Evolutionary conservation across 2,329 filamentous ascomycete genomes (phyloP), one percentile per base, ranked within the genome.

Genomic region (Hypoxylon sp.): DNA sequence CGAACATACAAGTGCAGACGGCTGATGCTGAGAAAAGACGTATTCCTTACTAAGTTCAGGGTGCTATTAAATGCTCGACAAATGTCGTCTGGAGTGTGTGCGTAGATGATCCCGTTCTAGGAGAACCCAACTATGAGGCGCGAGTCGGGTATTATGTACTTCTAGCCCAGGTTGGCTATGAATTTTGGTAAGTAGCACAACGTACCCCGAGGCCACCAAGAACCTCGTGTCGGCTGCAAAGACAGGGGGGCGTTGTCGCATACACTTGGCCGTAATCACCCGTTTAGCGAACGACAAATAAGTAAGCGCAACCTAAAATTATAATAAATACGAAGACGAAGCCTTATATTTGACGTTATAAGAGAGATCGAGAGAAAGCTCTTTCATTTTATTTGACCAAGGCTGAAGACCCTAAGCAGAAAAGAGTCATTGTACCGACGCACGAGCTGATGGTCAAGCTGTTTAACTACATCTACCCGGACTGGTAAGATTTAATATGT

Each of bases 11-110:
- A 48, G 17, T 25, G 25, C 0, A 46, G 43, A 6, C 6, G 17
- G 3, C 6, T n/a, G 13, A 17, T 7, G n/a, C 5, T 7, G 38
- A 17, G n/a, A 41, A 41, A 13, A 36, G 38, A 48, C 9, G 17
- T 25, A 14, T 48, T n/a, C 23, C 19, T 38, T 48, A 61, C 58
- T 61, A 14, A 48, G 49, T 30, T 61, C 46, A 10, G 60, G 60
- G n/a, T n/a, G n/a, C n/a, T 13, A 46, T 36, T 6, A 41, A n/a
- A 7, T 41, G n/a, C 38, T 41, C 38, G 38, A 14, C 5, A 41
- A n/a, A 19, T 17, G 38, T 9, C 6, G 38, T 41, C n/a, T 19
- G 38, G n/a, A 7, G 6, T n/a, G 38, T 19, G n/a, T 19, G 38
- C 38, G 38, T n/a, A 19, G 38, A 41, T 41, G 38, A 41, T 41